phyloP scores from a whole-genome alignment of 2,329 filamentous ascomycete species.

The Zymoseptoria ardabiliae region DNA sequence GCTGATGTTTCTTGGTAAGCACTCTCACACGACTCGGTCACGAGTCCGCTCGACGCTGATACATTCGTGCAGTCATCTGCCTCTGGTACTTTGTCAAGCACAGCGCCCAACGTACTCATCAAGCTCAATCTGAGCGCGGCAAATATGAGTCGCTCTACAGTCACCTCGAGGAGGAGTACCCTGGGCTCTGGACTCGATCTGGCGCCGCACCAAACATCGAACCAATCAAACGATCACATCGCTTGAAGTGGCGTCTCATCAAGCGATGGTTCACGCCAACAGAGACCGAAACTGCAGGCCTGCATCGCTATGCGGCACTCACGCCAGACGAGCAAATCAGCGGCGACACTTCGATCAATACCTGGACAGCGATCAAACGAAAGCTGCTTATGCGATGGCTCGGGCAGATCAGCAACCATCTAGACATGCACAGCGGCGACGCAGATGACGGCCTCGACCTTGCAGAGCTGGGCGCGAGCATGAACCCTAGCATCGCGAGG shows the following conservation, averaged over 20 bases:
- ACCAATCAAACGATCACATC: slow-evolving; percentile 33
- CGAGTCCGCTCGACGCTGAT: not conserved
- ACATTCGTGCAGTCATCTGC: slow-evolving; percentile 30
- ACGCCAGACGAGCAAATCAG: slow-evolving; percentile 24
- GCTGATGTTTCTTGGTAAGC: slow-evolving; percentile 34
- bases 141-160: slow-evolving; percentile 46
- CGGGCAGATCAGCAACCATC: slow-evolving; percentile 21
- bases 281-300: slow-evolving; percentile 31
- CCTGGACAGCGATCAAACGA: slow-evolving; percentile 33
- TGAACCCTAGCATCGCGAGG: not conserved
- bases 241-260: slow-evolving; percentile 44
- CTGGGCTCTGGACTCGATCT: slow-evolving; percentile 41
- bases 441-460: slow-evolving; percentile 6
- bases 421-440: not conserved
- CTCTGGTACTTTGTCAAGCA: slow-evolving; percentile 45
- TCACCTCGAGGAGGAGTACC: slow-evolving; percentile 40
- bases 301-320: slow-evolving; percentile 22
- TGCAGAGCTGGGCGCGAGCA: slow-evolving; percentile 6
- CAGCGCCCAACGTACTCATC: slow-evolving; percentile 34
- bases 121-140: slow-evolving; percentile 41
- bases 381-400: slow-evolving; percentile 38
- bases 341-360: slow-evolving; percentile 29
- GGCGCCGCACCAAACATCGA: slow-evolving; percentile 39
- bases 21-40: not conserved
- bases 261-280: slow-evolving; percentile 40